These are phyloP conservation scores for Fagus crenata DNA, from an alignment of 306 rosid genomes.

Conservation along the genomic window DNA sequence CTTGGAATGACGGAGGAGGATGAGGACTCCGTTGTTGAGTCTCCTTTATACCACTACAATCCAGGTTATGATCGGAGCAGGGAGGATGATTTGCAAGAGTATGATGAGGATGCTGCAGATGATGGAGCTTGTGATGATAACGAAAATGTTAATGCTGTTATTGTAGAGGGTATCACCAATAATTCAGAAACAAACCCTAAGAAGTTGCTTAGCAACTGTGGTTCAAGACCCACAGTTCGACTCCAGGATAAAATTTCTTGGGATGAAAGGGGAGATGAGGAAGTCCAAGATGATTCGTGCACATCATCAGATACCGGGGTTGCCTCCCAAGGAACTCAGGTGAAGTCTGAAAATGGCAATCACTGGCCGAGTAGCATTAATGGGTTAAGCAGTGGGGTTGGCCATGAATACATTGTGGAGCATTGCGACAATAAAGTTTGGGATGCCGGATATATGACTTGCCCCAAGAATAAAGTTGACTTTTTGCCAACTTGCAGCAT, in stretches of 20 bases:
- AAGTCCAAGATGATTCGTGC: slow-evolving; percentile 58
- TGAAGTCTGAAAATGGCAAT: slow-evolving; percentile 46
- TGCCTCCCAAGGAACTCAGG: slow-evolving; percentile 40
- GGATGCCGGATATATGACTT: slow-evolving; percentile 62
- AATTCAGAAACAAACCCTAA: slow-evolving; percentile 31
- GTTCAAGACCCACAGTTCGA: slow-evolving; percentile 30
- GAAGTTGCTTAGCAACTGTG: slow-evolving; percentile 18
- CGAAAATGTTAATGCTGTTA: slow-evolving; percentile 22
- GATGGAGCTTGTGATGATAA: slow-evolving; percentile 36
- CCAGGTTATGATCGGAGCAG: slow-evolving; percentile 24
- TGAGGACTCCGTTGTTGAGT: slow-evolving; percentile 70
- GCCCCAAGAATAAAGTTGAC: slow-evolving; percentile 58
- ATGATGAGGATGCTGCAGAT: slow-evolving; percentile 40
- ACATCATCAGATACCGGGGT: slow-evolving; percentile 46
- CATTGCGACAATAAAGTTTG: slow-evolving; percentile 67
- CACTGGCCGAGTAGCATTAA: slow-evolving; percentile 49
- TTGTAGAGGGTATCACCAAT: slow-evolving; percentile 23
- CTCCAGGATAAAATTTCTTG: slow-evolving; percentile 34
- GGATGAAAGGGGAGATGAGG: slow-evolving; percentile 45
- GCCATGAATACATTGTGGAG: slow-evolving; percentile 61
- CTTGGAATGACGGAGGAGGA: slow-evolving; percentile 50
- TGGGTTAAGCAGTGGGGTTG: slow-evolving; percentile 44
- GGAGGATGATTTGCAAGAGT: slow-evolving; percentile 43
- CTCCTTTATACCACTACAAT: slow-evolving; percentile 46
- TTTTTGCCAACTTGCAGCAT: slow-evolving; percentile 78